Base-by-base conservation (phyloP, 2,329 filamentous ascomycete genomes). In the Orbilia oligospora region DNA sequence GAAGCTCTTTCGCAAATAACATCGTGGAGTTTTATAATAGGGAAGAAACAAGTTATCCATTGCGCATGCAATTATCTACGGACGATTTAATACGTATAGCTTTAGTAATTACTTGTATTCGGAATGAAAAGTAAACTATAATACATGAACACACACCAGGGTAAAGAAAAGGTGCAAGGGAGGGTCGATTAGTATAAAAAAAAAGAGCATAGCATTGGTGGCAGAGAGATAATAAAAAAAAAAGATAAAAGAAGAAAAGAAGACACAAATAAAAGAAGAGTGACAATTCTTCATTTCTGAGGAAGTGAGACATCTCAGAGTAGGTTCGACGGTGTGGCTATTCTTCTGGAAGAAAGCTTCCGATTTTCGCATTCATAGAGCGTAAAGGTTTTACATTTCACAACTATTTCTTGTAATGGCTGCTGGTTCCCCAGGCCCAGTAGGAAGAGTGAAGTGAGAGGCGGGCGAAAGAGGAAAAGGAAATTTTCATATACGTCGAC, bases 401-500 rank as follows among this genome's bases (percentile, higher is more conserved):
- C 75, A 72, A 58, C 56, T 75, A 61, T 67, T 58, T 70, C 51
- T 71, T 77, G 68, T 67, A 78, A 41, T 68, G 64, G 53, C 51
- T 77, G 67, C 58, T 63, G 51, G 22, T 58, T 58, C 48, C 72
- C 68, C 75, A 72, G 41, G 61, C 48, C 53, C 63, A 58, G 63
- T 48, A 72, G 63, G 12, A 33, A 63, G 67, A 63, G 55, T 41
- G 33, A 58, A 41, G 55, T 41, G 36, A 48, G 46, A 63, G 63
- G 20, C 38, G 67, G 51, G 61, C 49, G 63, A 65, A 49, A 65
- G 64, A 58, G 55, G 64, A 65, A 72, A 78, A 58, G 75, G 51
- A 71, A 71, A 38, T 72, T 64, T 69, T 78, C 75, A 71, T 78
- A 72, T 78, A 78, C 68, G 75, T 78, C 75, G 75, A 78, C 75